phyloP scores from a whole-genome alignment of 106 monocot genomes.

The Dendrobium nobile region DNA sequence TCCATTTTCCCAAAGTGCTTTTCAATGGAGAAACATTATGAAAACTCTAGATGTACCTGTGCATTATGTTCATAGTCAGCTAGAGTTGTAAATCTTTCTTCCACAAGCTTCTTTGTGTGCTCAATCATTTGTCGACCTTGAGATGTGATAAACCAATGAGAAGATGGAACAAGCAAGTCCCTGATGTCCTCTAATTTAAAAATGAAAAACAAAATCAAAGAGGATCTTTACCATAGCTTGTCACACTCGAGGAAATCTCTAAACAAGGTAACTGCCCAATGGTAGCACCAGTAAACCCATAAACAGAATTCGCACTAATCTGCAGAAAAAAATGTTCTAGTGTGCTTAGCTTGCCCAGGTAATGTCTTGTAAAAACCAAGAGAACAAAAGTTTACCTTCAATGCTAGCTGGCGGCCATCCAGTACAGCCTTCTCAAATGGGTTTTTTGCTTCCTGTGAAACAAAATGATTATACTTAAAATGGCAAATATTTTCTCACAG shows the following conservation, averaged over 20 bases:
- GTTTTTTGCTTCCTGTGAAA: slow-evolving; percentile 91
- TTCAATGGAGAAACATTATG: not conserved
- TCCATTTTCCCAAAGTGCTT: not conserved
- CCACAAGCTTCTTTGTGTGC: slow-evolving; percentile 96
- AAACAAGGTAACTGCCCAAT: slow-evolving; percentile 95
- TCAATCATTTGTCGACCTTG: slow-evolving; percentile 99
- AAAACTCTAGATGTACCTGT: slow-evolving; percentile 42
- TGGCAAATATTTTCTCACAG: not conserved
- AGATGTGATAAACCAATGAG: slow-evolving; percentile 11
- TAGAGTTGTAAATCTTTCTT: slow-evolving; percentile 80
- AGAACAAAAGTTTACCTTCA: slow-evolving; percentile 55
- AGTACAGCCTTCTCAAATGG: slow-evolving; percentile 96
- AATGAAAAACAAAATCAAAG: not conserved
- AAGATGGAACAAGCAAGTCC: not conserved
- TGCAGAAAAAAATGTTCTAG: slow-evolving; percentile 26
- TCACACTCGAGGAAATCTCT: slow-evolving; percentile 98
- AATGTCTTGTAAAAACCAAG: not conserved
- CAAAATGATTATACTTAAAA: slow-evolving; percentile 4
- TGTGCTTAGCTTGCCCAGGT: not conserved
- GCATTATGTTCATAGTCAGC: slow-evolving; percentile 92
- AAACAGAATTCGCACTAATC: slow-evolving; percentile 99
- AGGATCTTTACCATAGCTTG: slow-evolving; percentile 84
- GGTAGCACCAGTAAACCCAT: slow-evolving; percentile 99
- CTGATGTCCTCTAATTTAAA: not conserved
- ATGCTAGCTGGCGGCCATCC: slow-evolving; percentile 95